Conservation (phyloP, 2,329 filamentous ascomycete genomes). For the Tolypocladium inflatum region DNA sequence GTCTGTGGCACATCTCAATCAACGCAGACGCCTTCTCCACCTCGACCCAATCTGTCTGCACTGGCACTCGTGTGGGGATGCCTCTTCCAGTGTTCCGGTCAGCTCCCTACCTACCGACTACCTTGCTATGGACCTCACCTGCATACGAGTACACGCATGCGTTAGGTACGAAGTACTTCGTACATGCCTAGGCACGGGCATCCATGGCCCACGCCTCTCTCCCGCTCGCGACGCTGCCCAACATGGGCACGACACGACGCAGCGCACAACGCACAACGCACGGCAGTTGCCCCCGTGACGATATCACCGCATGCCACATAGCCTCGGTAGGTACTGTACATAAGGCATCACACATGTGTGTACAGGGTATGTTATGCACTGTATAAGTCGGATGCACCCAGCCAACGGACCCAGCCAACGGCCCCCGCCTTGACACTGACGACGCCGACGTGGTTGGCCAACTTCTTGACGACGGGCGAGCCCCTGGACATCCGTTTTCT, state of each 20-base stretch:
- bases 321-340: background rate
- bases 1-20: background rate
- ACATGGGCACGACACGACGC: background rate
- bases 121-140: background rate
- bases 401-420: too few species aligned
- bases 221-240: background rate
- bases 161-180: background rate
- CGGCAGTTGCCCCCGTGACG: background rate
- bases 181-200: background rate
- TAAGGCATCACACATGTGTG: background rate
- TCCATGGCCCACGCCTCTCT: background rate
- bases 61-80: background rate
- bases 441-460: background rate
- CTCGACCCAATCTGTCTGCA: background rate
- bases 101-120: too few species aligned
- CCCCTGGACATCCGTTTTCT: too few species aligned
- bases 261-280: background rate
- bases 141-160: background rate
- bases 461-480: too few species aligned
- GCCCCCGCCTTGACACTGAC: too few species aligned
- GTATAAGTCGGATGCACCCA: too few species aligned
- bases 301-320: background rate
- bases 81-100: too few species aligned
- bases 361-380: background rate
- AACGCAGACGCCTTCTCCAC: background rate